Base-by-base conservation (phyloP, 768 basidiomycete species). In the Kwoniella sp. region DNA sequence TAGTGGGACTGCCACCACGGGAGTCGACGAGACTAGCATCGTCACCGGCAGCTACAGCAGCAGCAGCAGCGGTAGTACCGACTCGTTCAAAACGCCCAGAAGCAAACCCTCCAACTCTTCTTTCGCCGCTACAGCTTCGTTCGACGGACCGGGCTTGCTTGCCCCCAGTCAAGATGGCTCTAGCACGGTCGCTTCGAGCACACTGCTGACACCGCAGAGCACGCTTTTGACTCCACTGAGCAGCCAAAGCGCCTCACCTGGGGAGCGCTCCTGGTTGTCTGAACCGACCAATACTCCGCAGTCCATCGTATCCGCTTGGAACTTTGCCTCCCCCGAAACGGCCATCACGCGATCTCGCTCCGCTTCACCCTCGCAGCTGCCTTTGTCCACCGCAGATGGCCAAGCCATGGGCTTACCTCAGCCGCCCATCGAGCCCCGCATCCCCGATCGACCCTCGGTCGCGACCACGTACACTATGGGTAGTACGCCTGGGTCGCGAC, bases 271-370 rank as follows among this genome's bases (percentile, higher is more conserved):
- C 1, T 69, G 63, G 59, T 34, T 69, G 15, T 52, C 61, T 17
- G 43, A 46, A 20, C 61, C 63, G 4, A 61, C 58, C 17, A 57
- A 36, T 26, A 63, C 67, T 4, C 67, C 61, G 1, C 53, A 48
- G 2, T 56, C 61, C 8, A 43, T 69, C 23, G n/a, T n/a, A n/a
- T 50, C 63, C 5, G 50, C 48, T 11, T 69, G 67, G 67, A 46
- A 50, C 1, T 65, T 50, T 19, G 40, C 59, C 19, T 53, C 59
- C 2, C 65, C 65, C 17, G 42, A 54, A 17, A 51, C 66, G 14
- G 63, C 56, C 43, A 29, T 60, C 20, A 67, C 60, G 26, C 46
- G 50, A 2, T 40, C 60, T 2, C 31, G 57, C 12, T 56, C 59
- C 6, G 36, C 49, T 40, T 57, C 63, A 23, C 41, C 56, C 11